Percentiles rank a stretch among this genome's conserved stretches.
phyloP scores from a whole-genome alignment of 2,329 filamentous ascomycete genomes.

The Fusarium sarcochroum region DNA sequence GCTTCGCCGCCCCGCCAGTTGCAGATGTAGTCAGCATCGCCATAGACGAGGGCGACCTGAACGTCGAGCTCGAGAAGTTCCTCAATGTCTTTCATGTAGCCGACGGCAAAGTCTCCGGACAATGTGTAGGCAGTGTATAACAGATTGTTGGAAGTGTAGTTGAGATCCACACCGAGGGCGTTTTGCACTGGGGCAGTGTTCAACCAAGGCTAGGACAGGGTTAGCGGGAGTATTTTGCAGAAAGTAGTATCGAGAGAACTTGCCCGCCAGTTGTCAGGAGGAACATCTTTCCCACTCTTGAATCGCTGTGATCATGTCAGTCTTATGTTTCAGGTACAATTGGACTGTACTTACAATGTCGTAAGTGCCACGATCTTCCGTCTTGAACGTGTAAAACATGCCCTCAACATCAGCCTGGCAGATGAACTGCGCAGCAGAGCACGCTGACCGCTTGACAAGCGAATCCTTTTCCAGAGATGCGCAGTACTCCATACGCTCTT shows the following conservation, averaged over 20 bases:
- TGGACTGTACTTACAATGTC: conserved; percentile 13
- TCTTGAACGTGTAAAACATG: conserved; percentile 17
- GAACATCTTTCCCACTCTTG: conserved; percentile 10
- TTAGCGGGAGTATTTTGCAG: not conserved
- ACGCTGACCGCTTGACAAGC: conserved; percentile 9
- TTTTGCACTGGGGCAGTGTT: conserved; percentile 23
- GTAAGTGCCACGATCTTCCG: conserved; percentile 26
- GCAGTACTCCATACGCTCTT: conserved; percentile 22
- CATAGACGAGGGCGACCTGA: conserved; percentile 20
- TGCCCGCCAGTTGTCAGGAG: conserved; percentile 20
- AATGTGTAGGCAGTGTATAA: conserved; percentile 16
- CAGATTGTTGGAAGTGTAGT: conserved; percentile 26
- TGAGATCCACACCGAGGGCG: conserved; percentile 19
- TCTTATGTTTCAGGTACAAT: not conserved
- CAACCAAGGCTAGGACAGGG: conserved; percentile 1
- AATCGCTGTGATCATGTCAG: not conserved
- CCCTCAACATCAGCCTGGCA: conserved; percentile 25
- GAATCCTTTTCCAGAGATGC: conserved; percentile 8
- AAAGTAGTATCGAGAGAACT: not conserved
- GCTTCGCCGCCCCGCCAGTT: conserved; percentile 32
- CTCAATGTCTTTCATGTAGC: conserved; percentile 17
- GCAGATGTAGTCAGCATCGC: conserved; percentile 31
- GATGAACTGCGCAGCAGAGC: conserved; percentile 17
- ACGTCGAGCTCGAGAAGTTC: conserved; percentile 18
- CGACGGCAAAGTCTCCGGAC: conserved; percentile 17